Conservation (phyloP, 192 early-diverging fungal species). For the Spizellomyces punctatus region DNA sequence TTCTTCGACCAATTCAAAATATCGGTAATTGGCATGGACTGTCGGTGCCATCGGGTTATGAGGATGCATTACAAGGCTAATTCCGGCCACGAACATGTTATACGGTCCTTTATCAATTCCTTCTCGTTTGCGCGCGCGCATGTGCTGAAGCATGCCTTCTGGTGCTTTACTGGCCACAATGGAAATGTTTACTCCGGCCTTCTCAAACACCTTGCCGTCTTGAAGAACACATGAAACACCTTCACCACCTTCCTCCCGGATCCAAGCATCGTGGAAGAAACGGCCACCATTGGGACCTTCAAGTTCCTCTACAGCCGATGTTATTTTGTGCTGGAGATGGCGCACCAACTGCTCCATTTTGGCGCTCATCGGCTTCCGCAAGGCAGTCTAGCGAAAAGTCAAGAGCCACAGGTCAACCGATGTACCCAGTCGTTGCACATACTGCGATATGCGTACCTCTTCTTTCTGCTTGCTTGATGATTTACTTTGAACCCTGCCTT, state of each 20-base stretch:
- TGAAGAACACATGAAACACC: constrained; percentile 92
- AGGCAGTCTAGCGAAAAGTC: too few species aligned
- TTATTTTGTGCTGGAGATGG: constrained; percentile 77
- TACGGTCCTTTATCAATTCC: constrained; percentile 53
- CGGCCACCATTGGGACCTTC: constrained; percentile 40
- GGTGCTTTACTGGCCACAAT: constrained; percentile 63
- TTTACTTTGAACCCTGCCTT: too few species aligned
- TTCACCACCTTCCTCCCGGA: constrained; percentile 87
- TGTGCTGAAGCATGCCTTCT: constrained; percentile 86
- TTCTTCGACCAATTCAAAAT: constrained; percentile 84
- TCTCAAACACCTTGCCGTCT: constrained; percentile 91
- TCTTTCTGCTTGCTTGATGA: too few species aligned
- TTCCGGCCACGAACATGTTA: constrained; percentile 81
- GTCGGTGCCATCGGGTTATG: constrained; percentile 96
- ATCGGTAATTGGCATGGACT: constrained; percentile 95
- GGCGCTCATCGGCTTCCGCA: constrained; percentile 59
- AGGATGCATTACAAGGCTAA: constrained; percentile 92
- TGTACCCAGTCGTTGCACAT: too few species aligned
- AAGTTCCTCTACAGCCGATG: constrained; percentile 64
- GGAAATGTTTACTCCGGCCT: constrained; percentile 96
- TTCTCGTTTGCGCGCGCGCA: constrained; percentile 78
- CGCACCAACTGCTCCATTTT: constrained; percentile 83
- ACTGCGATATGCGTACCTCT: too few species aligned
- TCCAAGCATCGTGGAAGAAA: constrained; percentile 82
- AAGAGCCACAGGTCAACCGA: too few species aligned